These are phyloP conservation scores for Apiotrichum porosum DNA, from an alignment of 1,284 basidiomycete genomes.

Conservation along the genomic window DNA sequence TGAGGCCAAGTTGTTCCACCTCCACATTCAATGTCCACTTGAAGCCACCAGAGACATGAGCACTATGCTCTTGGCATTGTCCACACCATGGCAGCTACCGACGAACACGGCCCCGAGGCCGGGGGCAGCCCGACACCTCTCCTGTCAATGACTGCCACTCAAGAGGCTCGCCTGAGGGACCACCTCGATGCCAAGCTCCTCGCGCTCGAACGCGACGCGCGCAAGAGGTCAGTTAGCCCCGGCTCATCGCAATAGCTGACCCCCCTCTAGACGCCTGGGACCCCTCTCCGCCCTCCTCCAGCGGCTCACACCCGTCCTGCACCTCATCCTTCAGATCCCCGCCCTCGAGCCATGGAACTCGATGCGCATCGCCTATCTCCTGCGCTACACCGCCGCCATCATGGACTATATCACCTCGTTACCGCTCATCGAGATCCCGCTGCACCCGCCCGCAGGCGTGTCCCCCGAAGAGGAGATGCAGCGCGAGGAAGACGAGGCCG, in stretches of 20 bases:
- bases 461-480: neutral
- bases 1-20: no score
- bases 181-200: constrained; percentile 28
- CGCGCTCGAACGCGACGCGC: constrained; percentile 28
- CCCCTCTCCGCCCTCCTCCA: constrained; percentile 18
- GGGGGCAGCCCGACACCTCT: neutral
- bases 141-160: constrained; percentile 17
- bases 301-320: constrained; percentile 24
- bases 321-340: constrained; percentile 32
- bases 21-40: neutral
- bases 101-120: neutral
- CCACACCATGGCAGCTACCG: neutral
- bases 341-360: constrained; percentile 19
- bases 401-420: constrained; percentile 22
- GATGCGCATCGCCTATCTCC: constrained; percentile 30
- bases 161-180: constrained; percentile 21
- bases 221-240: constrained; percentile 26
- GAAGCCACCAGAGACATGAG: no score
- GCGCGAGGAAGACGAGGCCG: constrained; percentile 7
- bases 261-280: constrained; percentile 19
- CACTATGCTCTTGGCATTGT: no score
- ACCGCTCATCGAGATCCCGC: constrained; percentile 14
- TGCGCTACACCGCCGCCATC: constrained; percentile 20
- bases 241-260: neutral
- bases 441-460: neutral